Evolutionary conservation across 805 yeast genomes (phyloP).

Genomic region (Candida nonsorbophila): DNA sequence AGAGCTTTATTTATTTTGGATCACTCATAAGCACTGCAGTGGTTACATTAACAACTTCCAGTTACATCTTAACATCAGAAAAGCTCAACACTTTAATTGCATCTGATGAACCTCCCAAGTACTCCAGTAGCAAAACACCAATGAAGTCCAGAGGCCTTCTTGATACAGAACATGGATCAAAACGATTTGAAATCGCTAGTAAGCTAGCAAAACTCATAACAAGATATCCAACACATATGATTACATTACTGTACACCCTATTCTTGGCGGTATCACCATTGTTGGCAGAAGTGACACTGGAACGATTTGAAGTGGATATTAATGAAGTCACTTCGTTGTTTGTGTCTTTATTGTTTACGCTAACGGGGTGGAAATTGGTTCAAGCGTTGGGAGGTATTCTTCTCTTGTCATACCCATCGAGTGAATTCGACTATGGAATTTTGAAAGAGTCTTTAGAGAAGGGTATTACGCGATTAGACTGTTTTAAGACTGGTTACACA

Average conservation of each 20-base stretch:
- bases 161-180: constrained; percentile 3
- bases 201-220: constrained; percentile 10
- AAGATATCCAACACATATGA: constrained; percentile 40
- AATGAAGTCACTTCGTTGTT: constrained; percentile 42
- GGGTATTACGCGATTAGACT: constrained; percentile 42
- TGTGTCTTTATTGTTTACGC: constrained; percentile 41
- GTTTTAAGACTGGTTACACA: constrained; percentile 45
- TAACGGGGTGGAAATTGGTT: constrained; percentile 49
- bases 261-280: constrained; percentile 40
- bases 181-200: constrained; percentile 5
- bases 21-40: constrained; percentile 16
- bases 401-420: constrained; percentile 47
- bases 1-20: constrained; percentile 21
- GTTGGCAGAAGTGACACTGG: constrained; percentile 23
- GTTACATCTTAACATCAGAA: constrained; percentile 25
- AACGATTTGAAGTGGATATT: constrained; percentile 27
- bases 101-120: constrained; percentile 5
- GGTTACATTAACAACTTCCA: constrained; percentile 29
- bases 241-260: constrained; percentile 38
- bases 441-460: constrained; percentile 38
- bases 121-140: too few relatives aligned
- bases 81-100: constrained; percentile 29
- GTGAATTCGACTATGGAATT: constrained; percentile 31
- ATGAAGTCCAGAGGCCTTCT: not conserved
- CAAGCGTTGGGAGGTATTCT: constrained; percentile 48